Evolutionary conservation across 2,329 filamentous ascomycete species (phyloP), one percentile per base, ranked within the genome.

Genomic region (Clonostachys chloroleuca): DNA sequence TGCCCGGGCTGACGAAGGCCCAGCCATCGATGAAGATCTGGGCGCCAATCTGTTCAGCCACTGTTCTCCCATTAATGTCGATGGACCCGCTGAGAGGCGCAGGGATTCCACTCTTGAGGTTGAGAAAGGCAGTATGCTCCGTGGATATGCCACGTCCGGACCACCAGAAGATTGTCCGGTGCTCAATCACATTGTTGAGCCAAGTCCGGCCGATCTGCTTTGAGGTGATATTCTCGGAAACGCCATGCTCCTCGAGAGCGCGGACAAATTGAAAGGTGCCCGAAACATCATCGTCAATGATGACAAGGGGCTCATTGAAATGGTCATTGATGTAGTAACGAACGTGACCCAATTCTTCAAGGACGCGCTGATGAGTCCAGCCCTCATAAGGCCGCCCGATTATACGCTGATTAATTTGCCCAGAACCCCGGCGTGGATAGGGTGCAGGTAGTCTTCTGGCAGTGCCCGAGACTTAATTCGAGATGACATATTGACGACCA

Each of bases 1-100:
- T 52, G 0, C 61, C 61, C 0, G 65, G 62, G 0, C 57, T 51
- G 4, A 60, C 61, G 51, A 68, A 52, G 8, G 61, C 64, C 58
- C 60, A 68, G 8, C 60, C 65, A 47, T 68, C 65, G 47, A 68
- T 63, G 47, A 68, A 68, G 20, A 68, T 68, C 53, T 67, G 64
- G 4, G 62, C 65, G 9, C 65, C 65, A 34, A 68, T 67, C 54
- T 68, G 65, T 49, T 67, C 59, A 2, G 65, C 62, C 17, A 65
- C 52, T 0, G 61, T 64, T 33, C 45, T 45, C 5, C 63, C 62
- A 33, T 52, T 52, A 13, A 45, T 50, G 3, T 42, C 17, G 2
- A 55, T 56, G 7, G 59, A 50, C 4, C 64, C 64, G 48, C 61
- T 66, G 12, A 43, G 43, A 1, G 68, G 61, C 6, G 66, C 59